Percentiles rank a stretch among this genome's conserved stretches.
phyloP scores from a whole-genome alignment of 2,329 filamentous ascomycete genomes.

The Colletotrichum tropicale region DNA sequence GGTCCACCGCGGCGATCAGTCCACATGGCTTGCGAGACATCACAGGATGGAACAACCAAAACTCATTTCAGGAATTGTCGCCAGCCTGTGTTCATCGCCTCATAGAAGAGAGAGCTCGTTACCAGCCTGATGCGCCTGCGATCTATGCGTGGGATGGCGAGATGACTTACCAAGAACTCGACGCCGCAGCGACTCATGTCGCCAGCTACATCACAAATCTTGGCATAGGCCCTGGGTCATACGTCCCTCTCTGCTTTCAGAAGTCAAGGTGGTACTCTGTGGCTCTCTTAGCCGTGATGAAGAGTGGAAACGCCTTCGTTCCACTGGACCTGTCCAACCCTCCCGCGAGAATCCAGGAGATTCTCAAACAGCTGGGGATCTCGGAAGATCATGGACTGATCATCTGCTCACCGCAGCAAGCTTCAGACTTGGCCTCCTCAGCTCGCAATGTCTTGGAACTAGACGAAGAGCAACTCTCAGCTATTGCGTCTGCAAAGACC shows the following conservation, averaged over 20 bases:
- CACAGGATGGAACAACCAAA: not conserved
- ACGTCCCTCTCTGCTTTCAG: slow-evolving; percentile 29
- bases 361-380: not conserved
- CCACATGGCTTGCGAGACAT: not conserved
- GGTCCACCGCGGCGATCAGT: not conserved
- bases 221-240: slow-evolving; percentile 23
- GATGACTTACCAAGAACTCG: slow-evolving; percentile 9
- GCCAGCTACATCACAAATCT: not conserved
- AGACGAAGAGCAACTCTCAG: not conserved
- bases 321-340: slow-evolving; percentile 27
- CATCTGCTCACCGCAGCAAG: not conserved
- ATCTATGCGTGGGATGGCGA: slow-evolving; percentile 22
- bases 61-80: fast-evolving
- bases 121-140: slow-evolving; percentile 18
- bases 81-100: slow-evolving; percentile 23
- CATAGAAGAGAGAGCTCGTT: slow-evolving; percentile 11
- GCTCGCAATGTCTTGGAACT: not conserved
- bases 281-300: slow-evolving; percentile 32
- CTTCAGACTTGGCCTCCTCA: not conserved
- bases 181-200: not conserved
- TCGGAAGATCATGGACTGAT: not conserved
- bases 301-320: slow-evolving; percentile 34
- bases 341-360: not conserved
- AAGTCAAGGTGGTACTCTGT: slow-evolving; percentile 30
- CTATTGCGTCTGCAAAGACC: not conserved